Evolutionary conservation across 148 eudicot species (phyloP).

Genomic region (Polygonum aviculare): DNA sequence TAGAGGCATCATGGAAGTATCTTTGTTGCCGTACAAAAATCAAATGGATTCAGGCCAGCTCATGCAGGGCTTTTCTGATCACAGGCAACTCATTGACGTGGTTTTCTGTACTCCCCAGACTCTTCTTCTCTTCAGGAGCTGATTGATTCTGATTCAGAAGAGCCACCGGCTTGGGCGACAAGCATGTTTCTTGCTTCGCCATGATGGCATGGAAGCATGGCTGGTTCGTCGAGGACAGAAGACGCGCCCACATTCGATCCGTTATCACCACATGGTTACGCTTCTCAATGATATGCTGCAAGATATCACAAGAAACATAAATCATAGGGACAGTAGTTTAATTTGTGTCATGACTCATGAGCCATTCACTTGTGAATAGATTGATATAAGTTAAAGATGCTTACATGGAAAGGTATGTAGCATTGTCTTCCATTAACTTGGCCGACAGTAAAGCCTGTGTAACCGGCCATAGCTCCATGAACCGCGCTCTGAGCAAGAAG

Average conservation of each 20-base stretch:
- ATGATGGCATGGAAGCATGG: constrained; percentile 24
- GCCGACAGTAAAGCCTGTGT: constrained; percentile 8
- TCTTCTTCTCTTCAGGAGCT: constrained; percentile 1
- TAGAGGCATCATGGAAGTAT: not conserved
- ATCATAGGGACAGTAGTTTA: not conserved
- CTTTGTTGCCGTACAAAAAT: not conserved
- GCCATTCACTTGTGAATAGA: not conserved
- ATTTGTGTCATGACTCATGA: not conserved
- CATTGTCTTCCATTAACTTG: constrained; percentile 11
- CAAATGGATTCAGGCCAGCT: not conserved
- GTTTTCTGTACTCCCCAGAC: not conserved
- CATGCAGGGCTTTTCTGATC: not conserved
- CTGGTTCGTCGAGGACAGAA: constrained; percentile 54
- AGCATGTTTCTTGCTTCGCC: constrained; percentile 4
- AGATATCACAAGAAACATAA: not conserved
- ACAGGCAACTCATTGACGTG: not conserved
- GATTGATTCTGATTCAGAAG: not conserved
- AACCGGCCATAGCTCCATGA: constrained; percentile 14
- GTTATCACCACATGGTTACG: constrained; percentile 64
- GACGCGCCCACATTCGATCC: constrained; percentile 59
- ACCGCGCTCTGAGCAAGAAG: constrained; percentile 13
- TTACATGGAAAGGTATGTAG: constrained; percentile 11
- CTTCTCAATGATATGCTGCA: constrained; percentile 59
- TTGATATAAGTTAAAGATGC: not conserved
- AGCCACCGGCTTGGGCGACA: not conserved